Base-by-base conservation (phyloP, 73 alveolate species). In the Paramecium biaurelia region DNA sequence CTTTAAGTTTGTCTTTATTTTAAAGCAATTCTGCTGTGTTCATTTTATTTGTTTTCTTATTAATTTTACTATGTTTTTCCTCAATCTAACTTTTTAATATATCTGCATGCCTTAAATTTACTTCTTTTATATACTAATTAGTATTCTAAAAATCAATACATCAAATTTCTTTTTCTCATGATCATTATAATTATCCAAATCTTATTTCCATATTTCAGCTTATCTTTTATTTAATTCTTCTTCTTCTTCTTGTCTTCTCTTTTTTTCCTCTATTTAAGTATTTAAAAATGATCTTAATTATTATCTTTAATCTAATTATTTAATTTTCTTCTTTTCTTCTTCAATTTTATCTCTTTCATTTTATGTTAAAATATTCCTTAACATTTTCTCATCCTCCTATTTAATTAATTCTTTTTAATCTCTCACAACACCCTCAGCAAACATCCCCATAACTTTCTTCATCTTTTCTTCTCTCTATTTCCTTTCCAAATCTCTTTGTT, bases 121-220 rank as follows among this genome's bases (percentile, higher is more conserved):
- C 94, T 24, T 76, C 58, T 72, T 89, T 89, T 32, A 89, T 89
- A 49, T 89, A 89, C 85, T 76, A 24, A 37, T 30, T 7, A 30
- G 12, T 38, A 20, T 23, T 8, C 8, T 53, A 2, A 53, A 18
- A 1, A 30, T 79, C 4, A 1, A 18, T 79, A 79, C 90, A 42
- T 79, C 90, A 79, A 79, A 70, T 70, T 89, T 89, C 24, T 57
- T 89, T 47, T 89, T 70, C 43, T 89, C 94, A 45, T 89, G 94
- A 45, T 89, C 94, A 70, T 70, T 89, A 67, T 43, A 89, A 72
- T 89, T 89, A 49, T 89, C 85, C 76, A 76, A 70, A 89, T 89
- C 94, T 70, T 89, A 32, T 32, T 76, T 82, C 94, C 94, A 89
- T 7, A 89, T 89, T 70, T 89, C 94, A 23, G 94, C 94, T 89